Evolutionary conservation across 768 basidiomycete genomes (phyloP).

Genomic region (Trametes punicea): DNA sequence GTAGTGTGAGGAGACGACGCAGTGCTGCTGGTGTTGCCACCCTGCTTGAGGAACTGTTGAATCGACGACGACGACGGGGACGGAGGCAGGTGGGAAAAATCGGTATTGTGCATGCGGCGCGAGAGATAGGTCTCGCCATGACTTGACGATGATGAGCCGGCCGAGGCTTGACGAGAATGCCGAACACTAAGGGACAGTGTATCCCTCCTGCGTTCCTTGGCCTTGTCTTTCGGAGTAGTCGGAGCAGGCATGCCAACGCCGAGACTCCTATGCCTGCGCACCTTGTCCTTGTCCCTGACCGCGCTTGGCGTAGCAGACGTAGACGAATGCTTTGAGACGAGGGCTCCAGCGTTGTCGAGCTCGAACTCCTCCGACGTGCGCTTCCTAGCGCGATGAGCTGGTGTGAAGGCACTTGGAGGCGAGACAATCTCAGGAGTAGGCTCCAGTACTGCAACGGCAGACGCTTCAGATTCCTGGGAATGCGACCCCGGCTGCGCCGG

Average conservation of each 20-base stretch:
- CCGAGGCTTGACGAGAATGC: constrained; percentile 67
- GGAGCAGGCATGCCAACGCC: constrained; percentile 48
- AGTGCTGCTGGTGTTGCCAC: constrained; percentile 39
- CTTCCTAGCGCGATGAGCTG: constrained; percentile 60
- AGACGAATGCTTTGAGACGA: constrained; percentile 52
- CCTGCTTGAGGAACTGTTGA: constrained; percentile 71
- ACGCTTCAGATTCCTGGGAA: background rate
- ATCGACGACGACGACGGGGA: constrained; percentile 90
- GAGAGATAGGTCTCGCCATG: constrained; percentile 45
- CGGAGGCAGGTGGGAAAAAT: constrained; percentile 88
- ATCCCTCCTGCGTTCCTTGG: constrained; percentile 39
- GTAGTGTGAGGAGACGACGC: constrained; percentile 36
- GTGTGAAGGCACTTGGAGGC: constrained; percentile 65
- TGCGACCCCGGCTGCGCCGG: background rate
- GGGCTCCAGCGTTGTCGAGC: constrained; percentile 62
- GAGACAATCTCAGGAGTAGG: constrained; percentile 28
- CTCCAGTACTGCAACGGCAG: background rate
- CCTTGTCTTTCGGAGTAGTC: constrained; percentile 40
- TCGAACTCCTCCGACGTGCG: constrained; percentile 83
- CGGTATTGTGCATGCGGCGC: constrained; percentile 65
- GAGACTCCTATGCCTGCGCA: constrained; percentile 71
- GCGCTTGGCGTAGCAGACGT: constrained; percentile 18
- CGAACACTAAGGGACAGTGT: constrained; percentile 29
- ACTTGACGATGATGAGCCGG: constrained; percentile 64
- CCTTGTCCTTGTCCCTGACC: constrained; percentile 46